Evolutionary conservation across 768 basidiomycete species (phyloP), one percentile per base, ranked within the genome.

Genomic region (Lactifluus piperatus): DNA sequence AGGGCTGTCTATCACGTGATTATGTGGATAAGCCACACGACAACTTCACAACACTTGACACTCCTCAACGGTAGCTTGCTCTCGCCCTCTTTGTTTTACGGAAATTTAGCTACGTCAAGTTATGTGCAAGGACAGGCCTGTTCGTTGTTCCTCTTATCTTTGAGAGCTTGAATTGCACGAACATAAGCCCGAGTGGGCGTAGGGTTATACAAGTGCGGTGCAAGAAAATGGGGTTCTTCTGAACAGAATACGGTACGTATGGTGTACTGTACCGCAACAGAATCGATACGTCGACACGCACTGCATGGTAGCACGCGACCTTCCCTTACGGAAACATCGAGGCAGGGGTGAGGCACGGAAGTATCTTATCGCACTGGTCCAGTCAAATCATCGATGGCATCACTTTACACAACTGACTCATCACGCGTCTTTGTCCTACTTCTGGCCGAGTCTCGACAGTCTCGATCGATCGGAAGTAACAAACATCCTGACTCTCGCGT

Each of bases 141-240:
- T 3, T n/a, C n/a, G n/a, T 18, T 5, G 16, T 18, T 18, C 39
- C 18, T 39, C 18, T 4, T 39, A 3, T 18, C 16, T 6, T 9
- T 44, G 41, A 20, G n/a, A n/a, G n/a, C n/a, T n/a, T n/a, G n/a
- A n/a, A n/a, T n/a, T 3, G 34, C 34, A 7, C 34, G 13, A 34
- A 32, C 58, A 60, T 48, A n/a, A 29, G 34, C 11, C 48, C 41
- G 41, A 37, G 43, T 53, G 46, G 51, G 57, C 50, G 45, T 39
- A 62, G 53, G 58, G 48, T 52, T 37, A 44, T 13, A 29, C 44
- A 50, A 34, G 54, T 60, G 58, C 46, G 18, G 22, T 27, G 39
- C 30, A 36, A 56, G 30, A 32, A 10, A 60, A 56, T 47, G 48
- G 55, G 60, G 54, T 39, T n/a, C 13, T 60, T 43, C 50, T 4